A percentile compares a stretch with the other conserved stretches of the same genome.
Evolutionary conservation across 106 monocot species (phyloP).

Genomic region (Narthecium ossifragum): DNA sequence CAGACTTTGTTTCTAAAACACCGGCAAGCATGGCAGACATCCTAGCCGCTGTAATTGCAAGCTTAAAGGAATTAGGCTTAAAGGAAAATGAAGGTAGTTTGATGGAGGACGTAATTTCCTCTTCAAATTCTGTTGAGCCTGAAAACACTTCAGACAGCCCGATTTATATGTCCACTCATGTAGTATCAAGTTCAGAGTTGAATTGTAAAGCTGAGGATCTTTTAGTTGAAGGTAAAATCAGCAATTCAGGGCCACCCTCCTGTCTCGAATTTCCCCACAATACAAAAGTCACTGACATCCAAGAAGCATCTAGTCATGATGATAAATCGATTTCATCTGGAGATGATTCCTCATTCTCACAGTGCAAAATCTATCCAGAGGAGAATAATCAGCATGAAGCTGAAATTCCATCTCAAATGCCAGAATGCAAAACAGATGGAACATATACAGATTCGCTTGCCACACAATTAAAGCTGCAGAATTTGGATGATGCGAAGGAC

Average conservation of each 20-base stretch:
- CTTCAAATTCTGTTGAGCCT: slow-evolving; percentile 2
- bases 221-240: background rate
- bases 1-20: too few species aligned
- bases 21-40: too few species aligned
- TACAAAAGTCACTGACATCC: background rate
- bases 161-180: background rate
- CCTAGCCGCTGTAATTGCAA: too few species aligned
- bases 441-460: background rate
- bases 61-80: too few species aligned
- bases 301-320: background rate
- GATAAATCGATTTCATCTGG: background rate
- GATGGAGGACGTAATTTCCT: background rate
- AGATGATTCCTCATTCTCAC: background rate
- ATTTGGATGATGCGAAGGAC: background rate
- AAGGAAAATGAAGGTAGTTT: background rate
- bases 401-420: background rate
- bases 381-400: background rate
- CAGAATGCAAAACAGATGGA: background rate
- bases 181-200: background rate
- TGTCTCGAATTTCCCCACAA: slow-evolving; percentile 1
- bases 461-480: background rate
- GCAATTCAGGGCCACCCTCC: background rate
- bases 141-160: background rate
- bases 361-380: background rate
- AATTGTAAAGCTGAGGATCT: slow-evolving; percentile 1